These are phyloP conservation scores for Kuraishia floccosa DNA, from an alignment of 805 yeast genomes.

Conservation along the genomic window DNA sequence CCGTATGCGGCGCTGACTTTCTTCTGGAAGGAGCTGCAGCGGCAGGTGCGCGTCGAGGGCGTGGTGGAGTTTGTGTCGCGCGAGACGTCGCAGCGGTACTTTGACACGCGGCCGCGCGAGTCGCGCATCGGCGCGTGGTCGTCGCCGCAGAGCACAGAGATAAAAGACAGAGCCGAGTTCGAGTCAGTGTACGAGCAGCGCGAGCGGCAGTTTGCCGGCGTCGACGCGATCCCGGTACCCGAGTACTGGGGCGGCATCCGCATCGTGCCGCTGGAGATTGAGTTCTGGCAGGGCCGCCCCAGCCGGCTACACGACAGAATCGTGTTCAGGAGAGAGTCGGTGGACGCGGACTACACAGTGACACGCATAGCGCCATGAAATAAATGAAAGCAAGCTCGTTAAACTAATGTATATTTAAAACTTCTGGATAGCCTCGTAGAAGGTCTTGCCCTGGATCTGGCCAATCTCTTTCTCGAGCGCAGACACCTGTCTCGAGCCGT, in stretches of 20 bases:
- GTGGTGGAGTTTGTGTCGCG: constrained; percentile 57
- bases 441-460: constrained; percentile 54
- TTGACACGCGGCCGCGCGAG: constrained; percentile 82
- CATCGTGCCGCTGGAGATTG: constrained; percentile 79
- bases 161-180: constrained; percentile 50
- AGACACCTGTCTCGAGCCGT: constrained; percentile 63
- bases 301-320: constrained; percentile 88
- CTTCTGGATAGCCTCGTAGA: constrained; percentile 32
- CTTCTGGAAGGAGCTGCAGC: constrained; percentile 85
- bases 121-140: constrained; percentile 97
- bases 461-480: constrained; percentile 56
- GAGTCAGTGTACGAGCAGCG: constrained; percentile 36
- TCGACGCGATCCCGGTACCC: constrained; percentile 75
- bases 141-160: constrained; percentile 68
- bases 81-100: constrained; percentile 71
- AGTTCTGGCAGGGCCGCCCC: constrained; percentile 95
- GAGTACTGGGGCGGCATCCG: constrained; percentile 94
- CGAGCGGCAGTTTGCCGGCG: constrained; percentile 50
- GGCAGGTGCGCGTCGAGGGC: constrained; percentile 94
- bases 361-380: constrained; percentile 64
- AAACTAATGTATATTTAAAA: constrained; percentile 7
- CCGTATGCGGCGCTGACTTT: constrained; percentile 76
- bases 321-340: constrained; percentile 46
- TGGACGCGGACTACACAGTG: constrained; percentile 46
- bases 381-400: too few species aligned